Conservation (phyloP, 176 grass and related monocot species). For the Sorghum bicolor region Sorghum_bicolor_NCBIv3 NC_012870.2:687501-688000, state of each 20-base stretch:
- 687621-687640: conserved; percentile 83
- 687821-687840: background rate
- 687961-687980: conserved; percentile 31
- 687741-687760: conserved; percentile 81
- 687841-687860: background rate
- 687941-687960: background rate
- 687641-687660: conserved; percentile 72
- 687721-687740: conserved; percentile 58
- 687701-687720: conserved; percentile 34
- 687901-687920: background rate
- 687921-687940: conserved; percentile 1
- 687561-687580: conserved; percentile 43
- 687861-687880: background rate
- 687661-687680: conserved; percentile 70
- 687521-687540: conserved; percentile 69
- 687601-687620: conserved; percentile 49
- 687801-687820: background rate
- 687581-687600: conserved; percentile 69
- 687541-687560: conserved; percentile 65
- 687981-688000: conserved; percentile 57
- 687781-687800: conserved; percentile 21
- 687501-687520: conserved; percentile 43
- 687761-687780: conserved; percentile 62
- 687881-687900: background rate
- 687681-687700: conserved; percentile 48